Evolutionary conservation across 345 rosid species (phyloP).

Genomic region (Linum lewisii): DNA sequence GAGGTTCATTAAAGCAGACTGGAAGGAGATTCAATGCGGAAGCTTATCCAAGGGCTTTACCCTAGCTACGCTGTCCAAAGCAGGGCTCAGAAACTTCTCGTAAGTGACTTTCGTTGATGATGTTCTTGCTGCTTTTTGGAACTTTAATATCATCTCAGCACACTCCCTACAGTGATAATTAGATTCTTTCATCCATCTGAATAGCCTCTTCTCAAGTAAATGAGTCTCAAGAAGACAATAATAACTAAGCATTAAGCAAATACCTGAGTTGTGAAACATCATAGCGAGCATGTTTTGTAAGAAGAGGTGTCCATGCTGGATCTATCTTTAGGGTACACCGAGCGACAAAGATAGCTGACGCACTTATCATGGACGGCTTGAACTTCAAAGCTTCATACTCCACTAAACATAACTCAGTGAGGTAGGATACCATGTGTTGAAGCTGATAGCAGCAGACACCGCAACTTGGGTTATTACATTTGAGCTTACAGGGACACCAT

Average conservation of each 20-base stretch:
- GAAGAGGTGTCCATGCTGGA: constrained; percentile 76
- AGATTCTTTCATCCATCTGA: not conserved
- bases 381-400: constrained; percentile 67
- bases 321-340: constrained; percentile 51
- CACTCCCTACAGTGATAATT: constrained; percentile 49
- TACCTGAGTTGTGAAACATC: constrained; percentile 61
- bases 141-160: constrained; percentile 60
- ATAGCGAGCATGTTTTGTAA: constrained; percentile 52
- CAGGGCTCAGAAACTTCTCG: not conserved
- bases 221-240: not conserved
- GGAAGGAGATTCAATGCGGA: not conserved
- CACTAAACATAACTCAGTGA: constrained; percentile 71
- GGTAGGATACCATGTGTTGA: constrained; percentile 80
- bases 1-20: too few species aligned
- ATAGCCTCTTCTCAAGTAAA: not conserved
- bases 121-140: constrained; percentile 57
- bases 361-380: constrained; percentile 82
- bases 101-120: constrained; percentile 51
- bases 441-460: constrained; percentile 34
- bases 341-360: constrained; percentile 78
- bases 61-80: not conserved
- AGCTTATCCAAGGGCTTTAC: not conserved
- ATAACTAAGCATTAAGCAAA: not conserved
- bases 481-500: not conserved
- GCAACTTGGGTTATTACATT: constrained; percentile 1